Base-by-base conservation (phyloP, 2,329 filamentous ascomycete species). In the Rhinocladiella mackenziei region DNA sequence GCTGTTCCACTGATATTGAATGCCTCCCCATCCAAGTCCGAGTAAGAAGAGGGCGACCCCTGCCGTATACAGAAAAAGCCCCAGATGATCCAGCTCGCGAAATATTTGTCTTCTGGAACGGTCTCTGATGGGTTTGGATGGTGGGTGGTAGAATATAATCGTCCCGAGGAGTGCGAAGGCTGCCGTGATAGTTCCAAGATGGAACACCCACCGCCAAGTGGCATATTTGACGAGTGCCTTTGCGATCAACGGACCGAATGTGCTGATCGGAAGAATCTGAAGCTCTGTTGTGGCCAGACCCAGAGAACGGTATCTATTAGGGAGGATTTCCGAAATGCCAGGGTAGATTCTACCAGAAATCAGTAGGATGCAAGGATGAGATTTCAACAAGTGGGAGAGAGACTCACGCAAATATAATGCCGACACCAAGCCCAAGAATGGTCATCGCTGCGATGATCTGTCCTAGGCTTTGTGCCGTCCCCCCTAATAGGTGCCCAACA, bases 51-150 rank as follows among this genome's bases (percentile, higher is more conserved):
- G 54, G 3, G 71, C 57, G 5, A 65, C 60, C 13, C 70, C 70
- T 10, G 58, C 55, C 10, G 62, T 45, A 50, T 64, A 71, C 1
- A 74, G 58, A 20, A 69, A 56, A 31, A 73, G 65, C 14, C 71
- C 71, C 25, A 69, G 31, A 48, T 61, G 71, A 53, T 74, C 75
- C 5, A 76, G 60, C 48, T 67, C 60, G 51, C 62, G 65, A 26
- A 69, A 50, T 8, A 45, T 14, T 14, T 45, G 20, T 6, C 20
- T 11, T 3, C 23, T 14, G 2, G 20, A 28, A 8, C 14, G 14
- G 11, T 45, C 43, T 15, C 14, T 7, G 20, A 45, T 14, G 22
- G 31, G 29, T 3, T 13, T 13, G 5, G 30, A 10, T 11, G 43
- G 43, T n/a, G 43, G 43, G 5, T n/a, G 8, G 29, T 45, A 45